Conservation (phyloP, 163 green algal genomes). For the Chlorella variabilis region DNA sequence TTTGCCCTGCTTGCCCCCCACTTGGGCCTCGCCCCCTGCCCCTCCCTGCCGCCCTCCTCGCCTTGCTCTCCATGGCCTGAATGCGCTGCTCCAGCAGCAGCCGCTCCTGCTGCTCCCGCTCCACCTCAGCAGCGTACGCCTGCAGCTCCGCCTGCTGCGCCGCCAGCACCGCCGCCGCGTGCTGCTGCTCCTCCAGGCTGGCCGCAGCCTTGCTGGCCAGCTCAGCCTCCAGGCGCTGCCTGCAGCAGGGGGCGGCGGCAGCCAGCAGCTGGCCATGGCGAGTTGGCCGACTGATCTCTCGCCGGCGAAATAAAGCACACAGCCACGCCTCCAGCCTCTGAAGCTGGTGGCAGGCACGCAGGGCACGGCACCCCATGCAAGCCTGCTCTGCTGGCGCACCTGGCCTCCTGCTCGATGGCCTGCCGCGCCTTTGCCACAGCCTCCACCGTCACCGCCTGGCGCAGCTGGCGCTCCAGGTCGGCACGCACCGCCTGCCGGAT, state of each 20-base stretch:
- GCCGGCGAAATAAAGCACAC: too few species aligned
- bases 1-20: too few species aligned
- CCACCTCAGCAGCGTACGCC: slow-evolving; percentile 51
- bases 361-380: too few species aligned
- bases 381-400: too few species aligned
- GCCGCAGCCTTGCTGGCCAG: not conserved
- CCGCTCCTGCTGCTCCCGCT: slow-evolving; percentile 66
- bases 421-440: slow-evolving; percentile 63
- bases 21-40: too few species aligned
- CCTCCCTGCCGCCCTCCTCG: too few species aligned
- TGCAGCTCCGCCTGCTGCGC: slow-evolving; percentile 68
- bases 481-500: slow-evolving; percentile 46
- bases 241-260: not conserved
- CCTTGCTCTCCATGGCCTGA: slow-evolving; percentile 70
- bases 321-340: too few species aligned
- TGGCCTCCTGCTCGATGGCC: slow-evolving; percentile 45
- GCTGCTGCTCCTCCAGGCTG: slow-evolving; percentile 58
- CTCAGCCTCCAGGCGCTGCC: slow-evolving; percentile 29
- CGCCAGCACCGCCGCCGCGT: slow-evolving; percentile 59
- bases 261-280: not conserved
- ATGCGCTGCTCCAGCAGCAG: slow-evolving; percentile 66
- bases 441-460: slow-evolving; percentile 59
- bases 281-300: too few species aligned
- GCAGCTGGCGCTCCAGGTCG: slow-evolving; percentile 66
- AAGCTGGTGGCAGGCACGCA: too few species aligned